Evolutionary conservation across 306 rosid genomes (phyloP).

Genomic region (Lotus japonicus): DNA sequence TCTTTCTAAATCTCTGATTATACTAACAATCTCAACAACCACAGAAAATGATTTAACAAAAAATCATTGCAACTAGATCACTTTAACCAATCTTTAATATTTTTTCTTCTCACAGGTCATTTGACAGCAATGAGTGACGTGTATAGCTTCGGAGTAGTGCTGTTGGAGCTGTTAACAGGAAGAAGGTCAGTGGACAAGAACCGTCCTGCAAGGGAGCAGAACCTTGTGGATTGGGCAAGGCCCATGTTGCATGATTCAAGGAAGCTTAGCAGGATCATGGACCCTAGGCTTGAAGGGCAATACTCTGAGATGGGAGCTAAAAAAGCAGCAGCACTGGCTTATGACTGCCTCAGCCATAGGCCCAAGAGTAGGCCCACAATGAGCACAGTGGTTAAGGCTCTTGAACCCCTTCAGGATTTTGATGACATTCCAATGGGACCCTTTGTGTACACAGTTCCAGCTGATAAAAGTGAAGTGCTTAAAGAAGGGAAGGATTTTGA

Average conservation of each 20-base stretch:
- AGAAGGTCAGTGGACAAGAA: slow-evolving; percentile 67
- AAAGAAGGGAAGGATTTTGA: slow-evolving; percentile 32
- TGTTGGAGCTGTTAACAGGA: slow-evolving; percentile 72
- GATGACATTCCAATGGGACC: slow-evolving; percentile 59
- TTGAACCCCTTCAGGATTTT: slow-evolving; percentile 68
- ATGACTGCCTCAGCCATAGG: slow-evolving; percentile 71
- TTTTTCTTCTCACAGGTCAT: slow-evolving; percentile 45
- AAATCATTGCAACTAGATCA: neutral
- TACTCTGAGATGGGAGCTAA: slow-evolving; percentile 60
- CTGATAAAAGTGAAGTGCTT: slow-evolving; percentile 1
- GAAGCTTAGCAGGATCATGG: slow-evolving; percentile 56
- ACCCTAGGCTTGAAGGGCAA: slow-evolving; percentile 72
- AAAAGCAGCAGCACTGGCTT: slow-evolving; percentile 84
- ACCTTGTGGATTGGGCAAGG: slow-evolving; percentile 77
- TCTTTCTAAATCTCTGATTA: neutral
- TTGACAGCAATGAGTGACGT: slow-evolving; percentile 92
- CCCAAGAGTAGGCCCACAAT: slow-evolving; percentile 71
- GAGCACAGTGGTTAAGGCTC: slow-evolving; percentile 49
- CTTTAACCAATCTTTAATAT: neutral
- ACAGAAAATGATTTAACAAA: neutral
- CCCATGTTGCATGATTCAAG: slow-evolving; percentile 69
- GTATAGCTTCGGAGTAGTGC: slow-evolving; percentile 84
- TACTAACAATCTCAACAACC: neutral
- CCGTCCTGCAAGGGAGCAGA: slow-evolving; percentile 59
- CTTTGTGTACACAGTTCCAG: slow-evolving; percentile 61